Evolutionary conservation across 1,139 yeast genomes (phyloP).

Genomic region (Yamadazyma sp.): DNA sequence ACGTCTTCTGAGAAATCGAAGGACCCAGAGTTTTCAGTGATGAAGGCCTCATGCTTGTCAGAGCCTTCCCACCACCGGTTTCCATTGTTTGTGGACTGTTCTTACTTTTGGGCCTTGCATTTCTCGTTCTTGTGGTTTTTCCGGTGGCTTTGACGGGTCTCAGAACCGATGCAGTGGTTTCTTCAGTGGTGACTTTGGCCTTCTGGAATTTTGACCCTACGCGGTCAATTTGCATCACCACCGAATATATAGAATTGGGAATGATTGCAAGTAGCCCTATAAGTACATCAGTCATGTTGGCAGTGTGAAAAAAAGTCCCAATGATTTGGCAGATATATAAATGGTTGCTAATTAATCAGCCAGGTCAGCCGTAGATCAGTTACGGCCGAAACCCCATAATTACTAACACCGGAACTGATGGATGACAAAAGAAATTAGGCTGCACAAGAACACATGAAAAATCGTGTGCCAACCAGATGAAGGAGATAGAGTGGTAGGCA

Average conservation of each 20-base stretch:
- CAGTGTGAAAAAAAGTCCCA: not conserved
- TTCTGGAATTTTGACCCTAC: not conserved
- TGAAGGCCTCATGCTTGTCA: too few species aligned
- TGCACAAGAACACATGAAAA: too few species aligned
- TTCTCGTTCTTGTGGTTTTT: not conserved
- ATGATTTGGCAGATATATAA: not conserved
- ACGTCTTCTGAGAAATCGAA: too few species aligned
- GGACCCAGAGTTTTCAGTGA: too few species aligned
- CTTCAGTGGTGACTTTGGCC: not conserved
- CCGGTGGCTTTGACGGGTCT: not conserved
- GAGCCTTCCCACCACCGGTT: too few species aligned
- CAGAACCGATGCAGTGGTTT: not conserved
- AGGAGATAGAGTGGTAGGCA: too few species aligned
- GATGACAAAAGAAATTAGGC: not conserved
- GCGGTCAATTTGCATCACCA: not conserved
- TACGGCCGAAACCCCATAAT: not conserved
- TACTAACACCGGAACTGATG: not conserved
- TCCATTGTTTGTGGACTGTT: too few species aligned
- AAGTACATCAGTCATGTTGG: not conserved
- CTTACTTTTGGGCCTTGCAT: not conserved
- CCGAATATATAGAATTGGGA: constrained; percentile 1
- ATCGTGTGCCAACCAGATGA: too few species aligned
- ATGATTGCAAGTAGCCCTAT: not conserved
- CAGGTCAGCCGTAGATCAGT: not conserved
- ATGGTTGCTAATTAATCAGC: not conserved